A percentile compares a stretch with the other conserved stretches of the same genome.
phyloP scores from a whole-genome alignment of 2,329 filamentous ascomycete genomes.

The Harringtonia aguacate region DNA sequence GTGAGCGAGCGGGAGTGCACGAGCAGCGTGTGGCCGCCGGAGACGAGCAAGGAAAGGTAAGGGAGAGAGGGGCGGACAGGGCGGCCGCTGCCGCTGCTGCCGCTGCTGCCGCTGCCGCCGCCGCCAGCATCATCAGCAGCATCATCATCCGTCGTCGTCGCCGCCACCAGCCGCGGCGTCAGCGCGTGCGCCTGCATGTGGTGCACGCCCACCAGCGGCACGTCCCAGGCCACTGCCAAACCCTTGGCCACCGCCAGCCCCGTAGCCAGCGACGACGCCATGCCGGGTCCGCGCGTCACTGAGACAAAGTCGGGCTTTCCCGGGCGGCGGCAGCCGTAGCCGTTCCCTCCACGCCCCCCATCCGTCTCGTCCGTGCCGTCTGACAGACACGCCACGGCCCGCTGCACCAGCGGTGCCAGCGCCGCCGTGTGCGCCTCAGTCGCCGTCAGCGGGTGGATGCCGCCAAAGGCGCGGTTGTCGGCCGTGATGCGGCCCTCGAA shows the following conservation, averaged over 20 bases:
- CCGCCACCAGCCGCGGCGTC: conserved; percentile 67
- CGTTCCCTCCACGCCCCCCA: too few relatives aligned
- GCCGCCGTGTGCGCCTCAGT: conserved; percentile 64
- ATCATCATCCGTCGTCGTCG: conserved; percentile 30
- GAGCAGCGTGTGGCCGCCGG: conserved; percentile 84
- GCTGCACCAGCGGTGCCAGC: conserved; percentile 56
- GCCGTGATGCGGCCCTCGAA: conserved; percentile 77
- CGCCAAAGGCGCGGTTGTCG: conserved; percentile 62
- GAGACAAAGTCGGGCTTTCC: conserved; percentile 59
- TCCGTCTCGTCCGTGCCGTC: neutral
- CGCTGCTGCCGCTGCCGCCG: neutral
- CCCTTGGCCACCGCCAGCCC: conserved; percentile 83
- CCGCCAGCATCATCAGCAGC: too few relatives aligned
- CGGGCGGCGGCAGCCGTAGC: neutral
- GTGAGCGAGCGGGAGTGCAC: conserved; percentile 60
- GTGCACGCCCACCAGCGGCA: conserved; percentile 77
- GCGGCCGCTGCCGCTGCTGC: neutral
- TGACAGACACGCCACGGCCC: conserved; percentile 47
- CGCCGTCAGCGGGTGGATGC: conserved; percentile 70
- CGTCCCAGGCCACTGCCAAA: conserved; percentile 69
- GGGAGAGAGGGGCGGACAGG: conserved; percentile 51
- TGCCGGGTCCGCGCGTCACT: conserved; percentile 83
- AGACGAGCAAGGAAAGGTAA: conserved; percentile 80
- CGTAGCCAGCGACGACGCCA: conserved; percentile 65
- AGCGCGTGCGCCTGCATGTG: conserved; percentile 97